Evolutionary conservation across 495 filamentous ascomycete genomes (phyloP), one percentile per base, ranked within the genome.

Genomic region (Halenospora varia): DNA sequence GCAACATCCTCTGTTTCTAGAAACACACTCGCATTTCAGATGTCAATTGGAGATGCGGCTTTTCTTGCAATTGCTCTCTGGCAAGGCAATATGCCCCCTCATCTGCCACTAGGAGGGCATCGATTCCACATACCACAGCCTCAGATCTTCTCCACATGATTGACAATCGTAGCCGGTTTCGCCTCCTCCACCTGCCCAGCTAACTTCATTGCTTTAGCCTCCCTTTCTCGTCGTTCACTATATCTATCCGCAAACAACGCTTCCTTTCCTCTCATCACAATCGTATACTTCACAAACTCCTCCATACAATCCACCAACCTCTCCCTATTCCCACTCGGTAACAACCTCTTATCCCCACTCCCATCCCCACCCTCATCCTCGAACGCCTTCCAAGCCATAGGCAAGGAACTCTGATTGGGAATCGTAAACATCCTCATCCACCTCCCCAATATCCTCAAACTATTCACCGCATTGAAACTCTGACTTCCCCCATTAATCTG

Each of bases 381-480:
- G 57, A 88, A 89, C 26, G 85, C 79, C 13, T 78, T 87, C 61
- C 82, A 89, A 1, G 85, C 87, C 56, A 71, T 75, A 0, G 87
- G 87, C 3, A 90, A 74, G 0, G 78, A 83, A 13, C 77, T 82
- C 69, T 90, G 85, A 62, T 90, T 90, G 2, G 83, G 81, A 45
- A 89, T 88, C 1, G 77, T 77, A 60, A 88, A 89, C 87, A 89
- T 90, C 25, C 87, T 77, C 86, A 90, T 90, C 87, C 85, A 89
- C 10, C 86, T 77, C 6, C 86, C 87, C 0, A 90, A 73, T 25
- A 89, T 80, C 1, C 86, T 78, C 48, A 90, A 70, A 11, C 80
- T 77, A 68, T 90, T 90, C n/a, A 89, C 84, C 0, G 85, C 80
- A 57, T 90, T 89, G 72, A 90, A 90, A 0, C 80, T 85, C 64